Evolutionary conservation across 2,329 filamentous ascomycete genomes (phyloP).

Genomic region (Pseudocercospora cruenta): DNA sequence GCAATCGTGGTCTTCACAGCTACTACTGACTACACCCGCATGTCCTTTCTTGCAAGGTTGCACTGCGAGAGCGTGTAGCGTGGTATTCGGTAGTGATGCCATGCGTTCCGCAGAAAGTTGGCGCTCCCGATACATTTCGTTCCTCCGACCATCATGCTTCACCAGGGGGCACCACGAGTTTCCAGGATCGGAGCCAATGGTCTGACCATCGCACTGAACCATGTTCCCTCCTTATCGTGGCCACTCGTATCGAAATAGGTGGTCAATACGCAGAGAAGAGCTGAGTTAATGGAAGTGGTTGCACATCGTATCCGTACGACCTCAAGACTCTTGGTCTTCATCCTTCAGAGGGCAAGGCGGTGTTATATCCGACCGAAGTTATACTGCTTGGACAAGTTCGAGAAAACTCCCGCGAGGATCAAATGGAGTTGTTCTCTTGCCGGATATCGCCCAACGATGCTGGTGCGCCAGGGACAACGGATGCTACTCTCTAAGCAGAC

Average conservation of each 20-base stretch:
- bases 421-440: too few relatives aligned
- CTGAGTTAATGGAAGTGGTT: background rate
- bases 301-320: background rate
- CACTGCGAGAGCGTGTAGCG: too few relatives aligned
- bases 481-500: background rate
- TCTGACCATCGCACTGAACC: background rate
- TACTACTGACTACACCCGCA: too few relatives aligned
- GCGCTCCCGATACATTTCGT: background rate
- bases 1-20: too few relatives aligned
- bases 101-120: background rate
- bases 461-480: background rate
- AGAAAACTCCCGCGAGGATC: too few relatives aligned
- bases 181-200: background rate
- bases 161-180: background rate
- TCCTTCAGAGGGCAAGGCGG: background rate
- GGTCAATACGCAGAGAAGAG: background rate
- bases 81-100: background rate
- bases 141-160: background rate
- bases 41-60: too few relatives aligned
- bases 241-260: background rate
- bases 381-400: too few relatives aligned
- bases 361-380: too few relatives aligned
- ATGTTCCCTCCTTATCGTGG: background rate
- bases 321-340: background rate
- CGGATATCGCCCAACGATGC: too few relatives aligned